Percentiles rank a stretch among this genome's conserved stretches.
These are phyloP conservation scores for Leccinum sublutescens DNA, from an alignment of 768 basidiomycete genomes.

Conservation along the genomic window DNA sequence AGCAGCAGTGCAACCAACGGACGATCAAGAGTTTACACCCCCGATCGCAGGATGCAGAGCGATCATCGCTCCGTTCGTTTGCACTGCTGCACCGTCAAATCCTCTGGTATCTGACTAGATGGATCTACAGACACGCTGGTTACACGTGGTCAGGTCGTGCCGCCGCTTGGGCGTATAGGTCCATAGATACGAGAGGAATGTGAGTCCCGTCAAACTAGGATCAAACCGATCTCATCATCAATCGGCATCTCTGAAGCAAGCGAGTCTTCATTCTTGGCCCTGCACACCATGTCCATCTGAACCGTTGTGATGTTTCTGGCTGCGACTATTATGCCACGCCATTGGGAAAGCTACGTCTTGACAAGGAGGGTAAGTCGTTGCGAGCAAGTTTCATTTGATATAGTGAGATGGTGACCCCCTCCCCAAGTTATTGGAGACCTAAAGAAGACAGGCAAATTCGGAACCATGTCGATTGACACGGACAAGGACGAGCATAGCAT, in stretches of 20 bases:
- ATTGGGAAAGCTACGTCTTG: slow-evolving; percentile 76
- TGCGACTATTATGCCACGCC: slow-evolving; percentile 83
- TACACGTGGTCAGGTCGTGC: slow-evolving; percentile 92
- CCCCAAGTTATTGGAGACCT: slow-evolving; percentile 16
- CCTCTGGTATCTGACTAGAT: slow-evolving; percentile 7
- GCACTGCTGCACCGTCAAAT: neutral
- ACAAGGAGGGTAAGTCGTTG: slow-evolving; percentile 63
- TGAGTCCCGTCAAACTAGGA: slow-evolving; percentile 38
- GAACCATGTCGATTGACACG: slow-evolving; percentile 56
- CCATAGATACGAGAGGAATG: slow-evolving; percentile 81
- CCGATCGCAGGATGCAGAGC: slow-evolving; percentile 76
- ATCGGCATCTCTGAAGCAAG: slow-evolving; percentile 50
- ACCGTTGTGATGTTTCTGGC: slow-evolving; percentile 82
- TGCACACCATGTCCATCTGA: slow-evolving; percentile 87
- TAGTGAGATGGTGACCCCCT: slow-evolving; percentile 6
- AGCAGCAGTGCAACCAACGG: slow-evolving; percentile 47
- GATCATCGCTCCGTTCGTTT: slow-evolving; percentile 90
- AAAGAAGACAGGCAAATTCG: slow-evolving; percentile 47
- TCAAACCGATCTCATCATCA: slow-evolving; percentile 2
- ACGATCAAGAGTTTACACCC: slow-evolving; percentile 49
- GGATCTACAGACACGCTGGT: slow-evolving; percentile 77
- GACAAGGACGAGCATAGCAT: slow-evolving; percentile 97
- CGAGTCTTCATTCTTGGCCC: slow-evolving; percentile 95
- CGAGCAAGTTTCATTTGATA: neutral
- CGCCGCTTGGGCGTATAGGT: slow-evolving; percentile 95